These are phyloP conservation scores for Patellaria atrata DNA, from an alignment of 495 filamentous ascomycete genomes.

Conservation along the genomic window DNA sequence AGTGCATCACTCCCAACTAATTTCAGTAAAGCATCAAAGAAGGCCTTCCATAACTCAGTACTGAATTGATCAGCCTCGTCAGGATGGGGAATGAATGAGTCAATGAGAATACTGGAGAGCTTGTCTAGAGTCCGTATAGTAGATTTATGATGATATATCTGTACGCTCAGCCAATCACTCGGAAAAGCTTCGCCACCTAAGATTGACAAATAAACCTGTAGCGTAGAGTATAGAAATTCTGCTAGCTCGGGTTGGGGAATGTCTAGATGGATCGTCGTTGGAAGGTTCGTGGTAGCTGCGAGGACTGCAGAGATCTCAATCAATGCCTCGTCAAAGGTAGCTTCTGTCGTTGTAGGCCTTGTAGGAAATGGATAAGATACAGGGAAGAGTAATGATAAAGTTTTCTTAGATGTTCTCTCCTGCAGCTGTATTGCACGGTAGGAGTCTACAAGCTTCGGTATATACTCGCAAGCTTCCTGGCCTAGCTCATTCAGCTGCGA, in stretches of 20 bases:
- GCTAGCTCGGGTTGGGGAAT: conserved; percentile 63
- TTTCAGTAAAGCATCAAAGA: conserved; percentile 78
- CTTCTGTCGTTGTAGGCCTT: conserved; percentile 44
- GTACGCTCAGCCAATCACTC: conserved; percentile 74
- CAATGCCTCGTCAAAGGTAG: conserved; percentile 73
- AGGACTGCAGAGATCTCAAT: conserved; percentile 81
- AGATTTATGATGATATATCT: conserved; percentile 89
- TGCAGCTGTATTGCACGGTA: conserved; percentile 61
- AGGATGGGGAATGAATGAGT: conserved; percentile 66
- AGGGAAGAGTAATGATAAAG: conserved; percentile 77
- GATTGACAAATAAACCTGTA: conserved; percentile 79
- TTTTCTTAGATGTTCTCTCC: conserved; percentile 47
- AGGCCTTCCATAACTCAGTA: conserved; percentile 84
- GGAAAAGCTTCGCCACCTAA: conserved; percentile 84
- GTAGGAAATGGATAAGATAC: conserved; percentile 79
- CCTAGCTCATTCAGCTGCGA: conserved; percentile 64
- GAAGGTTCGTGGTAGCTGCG: conserved; percentile 60
- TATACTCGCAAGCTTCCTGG: conserved; percentile 70
- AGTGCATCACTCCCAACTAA: conserved; percentile 79
- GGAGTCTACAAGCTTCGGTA: conserved; percentile 80
- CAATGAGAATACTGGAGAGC: conserved; percentile 58
- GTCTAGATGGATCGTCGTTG: conserved; percentile 50
- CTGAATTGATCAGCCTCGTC: conserved; percentile 90
- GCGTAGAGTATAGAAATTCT: conserved; percentile 53
- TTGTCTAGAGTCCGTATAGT: conserved; percentile 81